Base-by-base conservation (phyloP, 108 stramenopile species). In the Skeletonema grethae region DNA sequence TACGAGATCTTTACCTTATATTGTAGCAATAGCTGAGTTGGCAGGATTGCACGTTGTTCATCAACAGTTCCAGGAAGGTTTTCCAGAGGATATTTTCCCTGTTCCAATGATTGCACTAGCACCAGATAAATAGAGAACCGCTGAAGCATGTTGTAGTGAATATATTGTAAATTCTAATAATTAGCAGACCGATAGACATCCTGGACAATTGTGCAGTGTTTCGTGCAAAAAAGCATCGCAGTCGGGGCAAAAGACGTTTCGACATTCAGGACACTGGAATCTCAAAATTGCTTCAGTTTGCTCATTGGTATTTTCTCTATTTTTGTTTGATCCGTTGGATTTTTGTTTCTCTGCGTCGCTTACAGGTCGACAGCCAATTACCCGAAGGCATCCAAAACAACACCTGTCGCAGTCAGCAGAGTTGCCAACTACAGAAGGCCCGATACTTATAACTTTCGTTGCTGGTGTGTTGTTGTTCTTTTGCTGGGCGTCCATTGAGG, bases 151-250 rank as follows among this genome's bases (percentile, higher is more conserved):
- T 35, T 7, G 6, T 36, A 38, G 10, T 38, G 36, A 38, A 38
- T 10, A 22, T 22, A 53, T 53, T 53, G 22, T 53, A 22, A 53
- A 53, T 22, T 22, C 18, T 53, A 53, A 32, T 60, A 60, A 31
- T 60, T 60, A 31, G 11, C 20, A 0, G 32, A 31, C 20, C 2
- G 32, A 32, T 46, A 90, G 76, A 65, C 97, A 97, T 22, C 94
- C 93, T 3, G 97, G 97, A 76, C 97, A 97, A 73, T 96, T 96
- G 79, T 97, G 97, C 43, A 97, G 69, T 13, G 92, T 84, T 65
- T 94, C 95, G 74, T 97, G 97, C 43, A 97, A 67, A 77, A 84
- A 96, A 0, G 85, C 81, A 75, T 96, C 95, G 55, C 95, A 97
- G 68, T 93, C 90, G 24, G 88, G 83, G 69, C 97, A 97, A 85